Conservation (phyloP, 2,329 filamentous ascomycete genomes). For the Scolecobasidium constrictum region DNA sequence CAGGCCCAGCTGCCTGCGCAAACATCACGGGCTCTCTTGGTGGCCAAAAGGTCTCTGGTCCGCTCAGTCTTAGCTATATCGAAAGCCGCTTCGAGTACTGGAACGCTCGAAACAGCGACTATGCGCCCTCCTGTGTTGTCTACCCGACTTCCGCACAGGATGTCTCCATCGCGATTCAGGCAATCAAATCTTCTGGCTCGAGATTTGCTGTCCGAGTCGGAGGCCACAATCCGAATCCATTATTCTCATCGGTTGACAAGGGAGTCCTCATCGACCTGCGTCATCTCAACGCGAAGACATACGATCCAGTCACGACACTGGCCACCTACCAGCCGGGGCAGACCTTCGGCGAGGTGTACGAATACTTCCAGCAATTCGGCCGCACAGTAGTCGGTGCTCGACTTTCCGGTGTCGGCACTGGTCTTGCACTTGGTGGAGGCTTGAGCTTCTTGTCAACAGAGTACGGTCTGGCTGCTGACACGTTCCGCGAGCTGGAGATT, state of each 20-base stretch:
- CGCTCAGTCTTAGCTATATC: not conserved
- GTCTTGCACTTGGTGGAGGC: constrained; percentile 7
- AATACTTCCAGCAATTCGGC: constrained; percentile 21
- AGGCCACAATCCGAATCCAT: constrained; percentile 28
- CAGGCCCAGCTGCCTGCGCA: not conserved
- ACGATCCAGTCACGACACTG: constrained; percentile 21
- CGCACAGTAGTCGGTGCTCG: constrained; percentile 23
- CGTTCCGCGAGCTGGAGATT: constrained; percentile 32
- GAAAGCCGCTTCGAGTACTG: not conserved
- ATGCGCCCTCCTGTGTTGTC: constrained; percentile 26
- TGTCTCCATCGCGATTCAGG: constrained; percentile 17
- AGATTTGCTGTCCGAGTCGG: constrained; percentile 28
- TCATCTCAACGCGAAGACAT: constrained; percentile 24
- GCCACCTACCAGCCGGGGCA: constrained; percentile 29
- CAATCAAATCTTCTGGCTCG: constrained; percentile 21
- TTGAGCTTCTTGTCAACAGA: constrained; percentile 7
- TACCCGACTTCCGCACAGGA: constrained; percentile 22
- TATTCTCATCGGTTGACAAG: constrained; percentile 23
- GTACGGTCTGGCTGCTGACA: constrained; percentile 20
- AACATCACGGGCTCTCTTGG: not conserved
- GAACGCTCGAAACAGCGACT: not conserved
- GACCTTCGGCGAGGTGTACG: constrained; percentile 29
- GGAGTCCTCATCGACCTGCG: constrained; percentile 27
- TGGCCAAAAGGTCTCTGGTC: not conserved
- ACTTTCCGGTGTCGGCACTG: constrained; percentile 12